Base-by-base conservation (phyloP, 2,329 filamentous ascomycete genomes). In the Verticillium isaacii region DNA sequence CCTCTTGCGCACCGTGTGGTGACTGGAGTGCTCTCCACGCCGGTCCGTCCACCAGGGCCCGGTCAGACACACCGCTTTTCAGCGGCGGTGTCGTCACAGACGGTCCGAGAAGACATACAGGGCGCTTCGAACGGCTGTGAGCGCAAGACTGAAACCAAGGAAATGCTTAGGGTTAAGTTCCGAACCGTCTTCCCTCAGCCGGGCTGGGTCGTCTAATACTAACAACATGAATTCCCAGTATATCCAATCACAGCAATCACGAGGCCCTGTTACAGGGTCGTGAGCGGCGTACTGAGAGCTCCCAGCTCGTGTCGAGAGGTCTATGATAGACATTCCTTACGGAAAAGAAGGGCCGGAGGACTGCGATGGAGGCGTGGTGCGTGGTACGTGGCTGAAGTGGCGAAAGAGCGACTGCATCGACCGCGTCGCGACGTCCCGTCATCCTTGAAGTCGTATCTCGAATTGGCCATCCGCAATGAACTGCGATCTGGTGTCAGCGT, bases 81-180 rank as follows among this genome's bases (percentile, higher is more conserved):
- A 82, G 81, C 79, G 78, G 80, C 73, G 65, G 68, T 69, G 65
- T 71, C 70, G 62, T 75, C 68, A 4, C 45, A 50, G 45, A 23
- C 19, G 9, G 12, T 62, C 70, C 67, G 64, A 62, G 60, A 65
- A 67, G 69, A 66, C 77, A 71, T 93, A 93, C 74, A 93, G 86
- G 82, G 83, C 80, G 80, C 79, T 78, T 83, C 78, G 83, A 77
- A 87, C 87, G 87, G 89, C 88, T 85, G 79, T 80, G 75, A 82
- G 82, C 86, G 86, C 87, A 90, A 93, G 71, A 83, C 90, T 91
- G 65, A 69, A 74, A 86, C 91, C 90, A 90, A 87, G 80, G 76
- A 73, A 80, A 77, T 80, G 80, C 84, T 90, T 97, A 97, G 93
- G 93, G 93, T 96, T 97, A 96, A 93, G 91, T 93, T 93, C 91